phyloP scores from a whole-genome alignment of 164 flowering plant species.

The Chimonanthus praecox region DNA sequence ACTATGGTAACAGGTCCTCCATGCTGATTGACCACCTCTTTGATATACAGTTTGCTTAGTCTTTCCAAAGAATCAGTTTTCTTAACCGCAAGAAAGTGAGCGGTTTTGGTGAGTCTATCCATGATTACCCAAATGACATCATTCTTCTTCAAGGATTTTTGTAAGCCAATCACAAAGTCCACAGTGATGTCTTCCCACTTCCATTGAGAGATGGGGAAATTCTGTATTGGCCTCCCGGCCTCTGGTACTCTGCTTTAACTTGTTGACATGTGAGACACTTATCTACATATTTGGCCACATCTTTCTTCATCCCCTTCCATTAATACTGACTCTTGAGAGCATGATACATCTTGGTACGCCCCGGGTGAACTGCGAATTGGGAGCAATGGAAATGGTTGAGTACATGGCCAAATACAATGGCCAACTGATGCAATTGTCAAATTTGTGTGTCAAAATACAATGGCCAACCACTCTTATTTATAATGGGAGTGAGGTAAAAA shows the following conservation, averaged over 20 bases:
- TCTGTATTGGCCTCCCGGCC: not conserved
- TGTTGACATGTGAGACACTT: not conserved
- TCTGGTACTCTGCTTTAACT: not conserved
- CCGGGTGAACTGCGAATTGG: too few species aligned
- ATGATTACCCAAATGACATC: too few species aligned
- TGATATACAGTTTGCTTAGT: not conserved
- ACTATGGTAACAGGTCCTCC: not conserved
- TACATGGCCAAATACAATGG: too few species aligned
- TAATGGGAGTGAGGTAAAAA: too few species aligned
- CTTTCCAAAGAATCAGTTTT: not conserved
- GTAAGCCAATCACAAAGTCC: not conserved
- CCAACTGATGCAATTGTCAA: too few species aligned
- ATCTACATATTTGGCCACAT: not conserved
- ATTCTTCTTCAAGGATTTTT: not conserved
- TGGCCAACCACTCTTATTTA: too few species aligned
- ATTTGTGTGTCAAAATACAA: too few species aligned
- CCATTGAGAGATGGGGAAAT: not conserved
- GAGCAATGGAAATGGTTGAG: too few species aligned
- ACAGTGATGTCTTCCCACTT: too few species aligned
- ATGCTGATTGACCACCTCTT: not conserved
- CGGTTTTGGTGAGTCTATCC: not conserved
- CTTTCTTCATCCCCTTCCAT: not conserved
- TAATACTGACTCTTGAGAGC: not conserved
- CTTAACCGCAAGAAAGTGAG: not conserved
- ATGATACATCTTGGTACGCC: not conserved